Evolutionary conservation across 768 basidiomycete species (phyloP).

Genomic region (Psilocybe azurescens): DNA sequence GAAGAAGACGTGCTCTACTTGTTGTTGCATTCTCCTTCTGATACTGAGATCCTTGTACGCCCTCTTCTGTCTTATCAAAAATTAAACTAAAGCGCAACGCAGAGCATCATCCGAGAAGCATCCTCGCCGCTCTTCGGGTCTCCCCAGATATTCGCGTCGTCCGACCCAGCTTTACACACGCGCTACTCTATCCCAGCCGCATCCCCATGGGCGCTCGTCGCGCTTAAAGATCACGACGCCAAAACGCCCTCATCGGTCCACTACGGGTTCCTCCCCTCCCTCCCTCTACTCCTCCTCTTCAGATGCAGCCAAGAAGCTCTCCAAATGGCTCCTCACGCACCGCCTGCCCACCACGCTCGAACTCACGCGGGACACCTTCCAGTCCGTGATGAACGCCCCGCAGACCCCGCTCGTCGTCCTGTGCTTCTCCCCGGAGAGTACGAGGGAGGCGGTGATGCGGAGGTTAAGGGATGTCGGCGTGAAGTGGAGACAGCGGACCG

Average conservation of each 20-base stretch:
- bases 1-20: constrained; percentile 58
- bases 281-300: constrained; percentile 23
- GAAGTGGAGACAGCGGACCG: constrained; percentile 60
- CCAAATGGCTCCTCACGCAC: constrained; percentile 66
- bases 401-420: constrained; percentile 82
- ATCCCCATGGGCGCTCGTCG: constrained; percentile 68
- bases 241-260: constrained; percentile 51
- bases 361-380: constrained; percentile 80
- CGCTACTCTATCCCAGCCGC: constrained; percentile 41
- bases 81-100: not conserved
- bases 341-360: constrained; percentile 77
- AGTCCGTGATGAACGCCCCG: constrained; percentile 83
- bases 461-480: constrained; percentile 56
- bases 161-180: constrained; percentile 40
- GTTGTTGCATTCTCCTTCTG: constrained; percentile 51
- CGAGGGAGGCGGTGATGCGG: constrained; percentile 47
- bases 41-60: constrained; percentile 39
- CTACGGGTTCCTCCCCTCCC: constrained; percentile 30
- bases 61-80: not conserved
- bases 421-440: constrained; percentile 43
- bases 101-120: constrained; percentile 43
- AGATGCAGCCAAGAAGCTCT: constrained; percentile 32
- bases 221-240: constrained; percentile 63
- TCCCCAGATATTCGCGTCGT: constrained; percentile 48
- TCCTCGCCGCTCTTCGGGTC: constrained; percentile 51